Conservation (phyloP, 2,329 filamentous ascomycete genomes). For the Nemania diffusa region DNA sequence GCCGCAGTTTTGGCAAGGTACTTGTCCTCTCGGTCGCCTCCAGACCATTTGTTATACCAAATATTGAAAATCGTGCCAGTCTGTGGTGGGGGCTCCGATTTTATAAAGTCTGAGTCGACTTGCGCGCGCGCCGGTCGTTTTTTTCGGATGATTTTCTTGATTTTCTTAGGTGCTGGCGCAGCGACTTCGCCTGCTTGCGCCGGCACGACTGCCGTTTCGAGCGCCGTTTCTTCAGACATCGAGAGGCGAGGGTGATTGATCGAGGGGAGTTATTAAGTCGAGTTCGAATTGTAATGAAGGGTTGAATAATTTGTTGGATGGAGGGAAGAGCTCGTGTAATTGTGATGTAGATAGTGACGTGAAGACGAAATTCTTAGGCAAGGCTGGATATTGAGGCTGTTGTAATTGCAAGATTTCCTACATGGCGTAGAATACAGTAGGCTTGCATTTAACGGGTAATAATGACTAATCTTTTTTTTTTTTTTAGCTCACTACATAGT, state of each 20-base stretch:
- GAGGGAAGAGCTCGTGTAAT: background rate
- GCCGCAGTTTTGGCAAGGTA: conserved; percentile 85
- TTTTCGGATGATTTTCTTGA: conserved; percentile 91
- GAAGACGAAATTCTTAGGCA: conserved; percentile 4
- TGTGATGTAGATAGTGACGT: conserved; percentile 3
- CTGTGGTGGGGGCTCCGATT: conserved; percentile 86
- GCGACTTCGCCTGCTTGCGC: conserved; percentile 56
- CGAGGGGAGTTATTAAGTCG: conserved; percentile 5
- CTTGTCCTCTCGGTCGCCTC: conserved; percentile 93
- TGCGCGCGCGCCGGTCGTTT: conserved; percentile 89
- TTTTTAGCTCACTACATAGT: too few species aligned
- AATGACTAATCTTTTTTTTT: too few species aligned
- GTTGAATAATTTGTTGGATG: background rate
- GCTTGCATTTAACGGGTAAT: background rate
- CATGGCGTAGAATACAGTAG: background rate
- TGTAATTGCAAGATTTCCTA: background rate
- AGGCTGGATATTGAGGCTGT: conserved; percentile 30
- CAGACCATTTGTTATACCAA: conserved; percentile 97
- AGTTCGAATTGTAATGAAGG: background rate
- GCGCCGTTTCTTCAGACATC: conserved; percentile 49
- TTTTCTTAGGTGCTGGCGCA: conserved; percentile 67
- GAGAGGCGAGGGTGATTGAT: conserved; percentile 3
- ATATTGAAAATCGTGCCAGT: conserved; percentile 98
- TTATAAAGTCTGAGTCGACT: conserved; percentile 85
- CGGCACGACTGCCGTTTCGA: conserved; percentile 44